phyloP scores from a whole-genome alignment of 345 rosid species.

The Salix koriyanagi region DNA sequence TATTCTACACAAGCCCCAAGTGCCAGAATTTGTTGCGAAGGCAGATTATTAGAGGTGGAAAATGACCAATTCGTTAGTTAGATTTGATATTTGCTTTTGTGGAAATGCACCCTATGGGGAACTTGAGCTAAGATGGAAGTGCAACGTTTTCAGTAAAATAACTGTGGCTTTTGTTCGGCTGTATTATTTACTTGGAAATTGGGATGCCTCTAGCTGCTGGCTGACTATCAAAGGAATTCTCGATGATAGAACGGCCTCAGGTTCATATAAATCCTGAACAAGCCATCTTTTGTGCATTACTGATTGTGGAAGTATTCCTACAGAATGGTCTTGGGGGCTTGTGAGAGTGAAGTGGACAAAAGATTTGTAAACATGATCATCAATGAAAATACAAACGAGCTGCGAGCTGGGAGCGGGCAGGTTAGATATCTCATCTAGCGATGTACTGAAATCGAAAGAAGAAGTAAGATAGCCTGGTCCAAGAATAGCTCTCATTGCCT shows the following conservation, averaged over 20 bases:
- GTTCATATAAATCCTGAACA: neutral
- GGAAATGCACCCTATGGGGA: neutral
- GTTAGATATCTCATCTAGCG: no score
- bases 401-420: no score
- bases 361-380: no score
- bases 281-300: neutral
- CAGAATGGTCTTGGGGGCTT: neutral
- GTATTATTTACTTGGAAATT: neutral
- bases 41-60: neutral
- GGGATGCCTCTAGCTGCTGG: neutral
- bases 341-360: neutral
- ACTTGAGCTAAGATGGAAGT: neutral
- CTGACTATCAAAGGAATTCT: neutral
- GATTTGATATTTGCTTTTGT: neutral
- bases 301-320: neutral
- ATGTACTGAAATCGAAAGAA: no score
- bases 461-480: no score
- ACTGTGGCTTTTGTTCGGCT: neutral
- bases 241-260: neutral
- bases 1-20: neutral
- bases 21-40: constrained; percentile 2
- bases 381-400: no score
- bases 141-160: neutral
- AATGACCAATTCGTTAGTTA: neutral
- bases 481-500: no score